Conservation (phyloP, 2,329 filamentous ascomycete species). For the Aspergillus texensis region DNA sequence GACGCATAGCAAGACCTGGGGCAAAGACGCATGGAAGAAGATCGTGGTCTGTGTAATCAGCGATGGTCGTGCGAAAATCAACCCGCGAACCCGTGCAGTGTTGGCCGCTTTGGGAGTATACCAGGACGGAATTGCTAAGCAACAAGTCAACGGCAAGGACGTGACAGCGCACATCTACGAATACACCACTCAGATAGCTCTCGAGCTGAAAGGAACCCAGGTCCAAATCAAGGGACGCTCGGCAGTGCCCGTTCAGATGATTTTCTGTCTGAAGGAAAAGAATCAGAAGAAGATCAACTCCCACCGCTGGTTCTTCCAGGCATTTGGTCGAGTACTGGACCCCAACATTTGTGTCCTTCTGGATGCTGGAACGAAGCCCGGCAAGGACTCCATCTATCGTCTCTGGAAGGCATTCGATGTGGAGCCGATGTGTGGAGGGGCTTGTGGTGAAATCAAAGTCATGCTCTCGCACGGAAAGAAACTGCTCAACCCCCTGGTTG, state of each 20-base stretch:
- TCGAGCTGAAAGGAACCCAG: conserved; percentile 87
- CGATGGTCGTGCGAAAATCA: conserved; percentile 96
- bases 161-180: conserved; percentile 98
- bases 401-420: conserved; percentile 98
- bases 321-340: conserved; percentile 87
- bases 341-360: conserved; percentile 96
- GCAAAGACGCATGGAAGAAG: conserved; percentile 98
- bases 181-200: conserved; percentile 61
- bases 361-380: conserved; percentile 93
- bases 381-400: conserved; percentile 93
- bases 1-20: conserved; percentile 94
- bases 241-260: conserved; percentile 87
- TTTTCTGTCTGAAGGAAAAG: conserved; percentile 99
- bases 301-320: conserved; percentile 98
- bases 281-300: conserved; percentile 99
- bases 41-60: conserved; percentile 98
- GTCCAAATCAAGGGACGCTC: conserved; percentile 81
- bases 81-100: conserved; percentile 83
- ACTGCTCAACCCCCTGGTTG: conserved; percentile 88
- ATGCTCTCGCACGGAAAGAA: conserved; percentile 89
- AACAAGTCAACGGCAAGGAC: conserved; percentile 94
- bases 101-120: conserved; percentile 94
- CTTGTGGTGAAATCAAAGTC: conserved; percentile 98
- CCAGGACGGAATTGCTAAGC: conserved; percentile 97
- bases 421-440: conserved; percentile 95